Evolutionary conservation across 2,329 filamentous ascomycete genomes (phyloP).

Genomic region (Myriosclerotinia curreyana): DNA sequence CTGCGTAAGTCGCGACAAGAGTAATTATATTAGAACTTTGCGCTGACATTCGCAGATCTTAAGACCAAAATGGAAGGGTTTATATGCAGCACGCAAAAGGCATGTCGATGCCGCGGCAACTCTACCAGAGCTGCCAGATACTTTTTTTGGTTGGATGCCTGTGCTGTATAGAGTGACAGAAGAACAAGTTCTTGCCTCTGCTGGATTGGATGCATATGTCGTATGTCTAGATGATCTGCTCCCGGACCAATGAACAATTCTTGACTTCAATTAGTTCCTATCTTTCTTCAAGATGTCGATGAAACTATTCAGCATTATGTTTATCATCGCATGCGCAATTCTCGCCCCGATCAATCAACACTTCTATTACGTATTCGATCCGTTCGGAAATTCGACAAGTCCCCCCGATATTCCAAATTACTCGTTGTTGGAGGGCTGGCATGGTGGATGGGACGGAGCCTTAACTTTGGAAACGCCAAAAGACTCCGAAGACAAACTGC

Average conservation of each 20-base stretch:
- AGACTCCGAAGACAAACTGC: slow-evolving; percentile 23
- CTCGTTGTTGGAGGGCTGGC: slow-evolving; percentile 19
- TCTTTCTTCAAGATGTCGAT: slow-evolving; percentile 95
- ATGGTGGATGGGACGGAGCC: slow-evolving; percentile 6
- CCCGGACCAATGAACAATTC: background rate
- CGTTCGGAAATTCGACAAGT: slow-evolving; percentile 33
- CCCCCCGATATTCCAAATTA: slow-evolving; percentile 31
- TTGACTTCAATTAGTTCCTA: slow-evolving; percentile 59
- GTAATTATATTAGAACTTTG: slow-evolving; percentile 15
- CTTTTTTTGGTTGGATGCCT: slow-evolving; percentile 90
- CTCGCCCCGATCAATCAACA: slow-evolving; percentile 82
- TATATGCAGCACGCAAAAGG: slow-evolving; percentile 87
- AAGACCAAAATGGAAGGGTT: slow-evolving; percentile 83
- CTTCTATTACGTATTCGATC: slow-evolving; percentile 46
- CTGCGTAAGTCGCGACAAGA: slow-evolving; percentile 54
- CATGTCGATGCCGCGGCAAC: slow-evolving; percentile 57
- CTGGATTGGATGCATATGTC: slow-evolving; percentile 92
- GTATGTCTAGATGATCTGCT: slow-evolving; percentile 46
- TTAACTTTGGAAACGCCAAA: background rate
- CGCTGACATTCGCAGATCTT: slow-evolving; percentile 59
- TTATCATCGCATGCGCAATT: slow-evolving; percentile 76
- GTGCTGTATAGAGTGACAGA: slow-evolving; percentile 81
- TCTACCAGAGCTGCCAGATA: slow-evolving; percentile 77
- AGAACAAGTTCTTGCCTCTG: slow-evolving; percentile 83
- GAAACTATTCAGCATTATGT: slow-evolving; percentile 73